Base-by-base conservation (phyloP, 2,329 filamentous ascomycete species). In the Salinomyces thailandicus region DNA sequence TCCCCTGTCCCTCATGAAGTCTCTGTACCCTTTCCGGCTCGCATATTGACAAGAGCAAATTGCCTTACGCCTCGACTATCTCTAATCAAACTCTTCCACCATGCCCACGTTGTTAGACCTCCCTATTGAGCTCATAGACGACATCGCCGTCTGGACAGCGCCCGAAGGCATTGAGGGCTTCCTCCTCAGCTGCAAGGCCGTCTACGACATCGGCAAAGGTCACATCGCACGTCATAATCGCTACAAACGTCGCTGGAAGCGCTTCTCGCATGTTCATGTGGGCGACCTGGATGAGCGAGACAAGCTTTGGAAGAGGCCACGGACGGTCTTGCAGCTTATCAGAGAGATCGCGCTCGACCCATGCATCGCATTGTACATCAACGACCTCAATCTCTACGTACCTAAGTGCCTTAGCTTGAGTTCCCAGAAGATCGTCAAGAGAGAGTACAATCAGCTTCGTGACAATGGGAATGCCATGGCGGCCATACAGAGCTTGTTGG, bases 141-240 rank as follows among this genome's bases (percentile, higher is more conserved):
- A 18, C 16, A 22, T 37, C 20, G 18, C 20, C 16, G 18, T n/a
- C 4, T 18, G 13, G 12, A 33, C 30, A 18, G 4, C 27, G 15
- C 36, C 31, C 15, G 36, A 38, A 11, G 36, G 31, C 19, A 29
- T 43, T n/a, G 38, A 41, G 18, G 26, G 35, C 18, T 22, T 37
- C 18, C 24, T 26, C 8, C 35, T 41, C 4, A 33, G 38, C n/a
- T 44, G 41, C 32, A 44, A 28, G 29, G 30, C 27, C 5, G 17
- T 33, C 15, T 30, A 38, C 32, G 35, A 31, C 11, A 16, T 31
- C n/a, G 19, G 37, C 20, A 40, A 35, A 31, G 5, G 17, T 12
- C 31, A 44, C 18, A 33, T 36, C 13, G 7, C 9, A 18, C 19
- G 27, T 2, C 40, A 39, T 13, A 29, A 29, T n/a, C 7, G 11